A percentile compares a stretch with the other conserved stretches of the same genome.
These are phyloP conservation scores for Geosmithia morbida DNA, from an alignment of 2,329 filamentous ascomycete genomes.

Conservation along the genomic window DNA sequence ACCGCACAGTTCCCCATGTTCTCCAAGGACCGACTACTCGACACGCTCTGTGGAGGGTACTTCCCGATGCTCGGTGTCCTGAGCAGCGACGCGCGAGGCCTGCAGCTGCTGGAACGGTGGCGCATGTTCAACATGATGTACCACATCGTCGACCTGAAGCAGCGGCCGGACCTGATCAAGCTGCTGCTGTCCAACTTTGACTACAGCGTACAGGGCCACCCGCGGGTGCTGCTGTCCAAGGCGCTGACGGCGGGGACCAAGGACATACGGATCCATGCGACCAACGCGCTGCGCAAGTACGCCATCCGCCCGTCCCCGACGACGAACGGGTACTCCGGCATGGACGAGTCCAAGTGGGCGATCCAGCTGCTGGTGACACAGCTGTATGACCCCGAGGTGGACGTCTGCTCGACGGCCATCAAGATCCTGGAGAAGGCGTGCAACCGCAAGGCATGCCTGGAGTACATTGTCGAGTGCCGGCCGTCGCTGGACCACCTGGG, in stretches of 20 bases:
- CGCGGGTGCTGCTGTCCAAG: constrained; percentile 84
- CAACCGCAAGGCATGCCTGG: constrained; percentile 78
- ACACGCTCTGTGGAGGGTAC: constrained; percentile 84
- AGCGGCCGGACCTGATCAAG: constrained; percentile 83
- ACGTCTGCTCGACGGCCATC: constrained; percentile 90
- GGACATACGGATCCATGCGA: constrained; percentile 80
- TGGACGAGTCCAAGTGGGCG: constrained; percentile 79
- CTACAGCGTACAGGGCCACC: constrained; percentile 77
- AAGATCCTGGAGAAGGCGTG: constrained; percentile 97
- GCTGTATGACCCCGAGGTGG: constrained; percentile 91
- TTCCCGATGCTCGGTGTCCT: constrained; percentile 84
- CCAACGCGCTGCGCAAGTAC: constrained; percentile 76
- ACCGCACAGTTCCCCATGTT: constrained; percentile 83
- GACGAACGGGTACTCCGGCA: constrained; percentile 17
- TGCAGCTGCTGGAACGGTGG: constrained; percentile 88
- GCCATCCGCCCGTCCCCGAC: constrained; percentile 39
- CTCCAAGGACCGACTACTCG: constrained; percentile 66
- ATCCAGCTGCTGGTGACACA: constrained; percentile 96
- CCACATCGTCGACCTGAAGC: constrained; percentile 84
- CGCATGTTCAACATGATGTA: constrained; percentile 99
- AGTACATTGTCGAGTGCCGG: constrained; percentile 93
- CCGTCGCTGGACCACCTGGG: constrained; percentile 90
- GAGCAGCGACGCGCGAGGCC: constrained; percentile 66
- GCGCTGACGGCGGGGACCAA: constrained; percentile 85
- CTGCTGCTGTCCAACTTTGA: constrained; percentile 83